A percentile compares a stretch with the other conserved stretches of the same genome.
These are phyloP conservation scores for Yarrowia porcina DNA, from an alignment of 805 yeast genomes.

Conservation along the genomic window DNA sequence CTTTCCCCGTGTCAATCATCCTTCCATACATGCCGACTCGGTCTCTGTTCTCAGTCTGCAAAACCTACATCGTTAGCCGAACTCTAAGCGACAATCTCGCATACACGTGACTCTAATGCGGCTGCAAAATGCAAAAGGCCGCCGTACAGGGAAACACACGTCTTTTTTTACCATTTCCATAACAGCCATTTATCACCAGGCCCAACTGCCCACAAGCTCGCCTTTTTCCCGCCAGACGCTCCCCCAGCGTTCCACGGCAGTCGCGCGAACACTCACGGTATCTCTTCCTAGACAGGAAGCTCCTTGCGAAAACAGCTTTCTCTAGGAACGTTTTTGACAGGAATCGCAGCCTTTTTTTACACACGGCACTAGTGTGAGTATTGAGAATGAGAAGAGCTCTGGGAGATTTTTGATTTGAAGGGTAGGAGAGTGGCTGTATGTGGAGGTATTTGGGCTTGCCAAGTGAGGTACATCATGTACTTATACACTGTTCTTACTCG, in stretches of 20 bases:
- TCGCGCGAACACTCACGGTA: neutral
- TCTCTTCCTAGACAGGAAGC: neutral
- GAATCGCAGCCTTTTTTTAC: neutral
- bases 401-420: too few species aligned
- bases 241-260: neutral
- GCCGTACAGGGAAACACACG: too few species aligned
- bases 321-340: too few species aligned
- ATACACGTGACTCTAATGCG: slow-evolving; percentile 15
- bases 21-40: too few species aligned
- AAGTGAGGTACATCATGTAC: too few species aligned
- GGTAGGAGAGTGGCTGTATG: too few species aligned
- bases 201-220: neutral
- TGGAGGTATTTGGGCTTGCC: too few species aligned
- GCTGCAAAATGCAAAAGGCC: slow-evolving; percentile 10
- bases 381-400: neutral
- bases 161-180: too few species aligned
- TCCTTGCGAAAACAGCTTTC: neutral
- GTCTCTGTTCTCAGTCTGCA: too few species aligned
- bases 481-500: too few species aligned
- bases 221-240: neutral
- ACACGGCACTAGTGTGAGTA: slow-evolving; percentile 4
- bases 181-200: neutral
- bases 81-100: neutral
- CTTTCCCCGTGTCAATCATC: neutral
- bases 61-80: neutral